A percentile compares a stretch with the other conserved stretches of the same genome.
Evolutionary conservation across 192 early-diverging fungal species (phyloP).

Genomic region (Linnemannia hyalina): DNA sequence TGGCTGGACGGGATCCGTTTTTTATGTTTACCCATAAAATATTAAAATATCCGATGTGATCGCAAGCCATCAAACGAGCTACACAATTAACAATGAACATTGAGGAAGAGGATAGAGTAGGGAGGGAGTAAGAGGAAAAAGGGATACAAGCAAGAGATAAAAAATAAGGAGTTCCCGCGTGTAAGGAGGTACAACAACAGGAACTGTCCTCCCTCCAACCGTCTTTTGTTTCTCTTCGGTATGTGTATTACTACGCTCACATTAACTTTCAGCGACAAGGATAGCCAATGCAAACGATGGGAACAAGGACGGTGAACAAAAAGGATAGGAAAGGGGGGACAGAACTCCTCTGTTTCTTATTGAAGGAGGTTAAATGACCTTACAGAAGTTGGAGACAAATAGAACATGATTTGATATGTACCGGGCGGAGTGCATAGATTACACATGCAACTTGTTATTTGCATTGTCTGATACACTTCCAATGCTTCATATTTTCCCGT

Average conservation of each 20-base stretch:
- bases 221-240: background rate
- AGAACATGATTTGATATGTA: background rate
- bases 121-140: constrained; percentile 8
- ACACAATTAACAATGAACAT: background rate
- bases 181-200: background rate
- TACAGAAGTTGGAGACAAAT: background rate
- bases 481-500: background rate
- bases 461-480: background rate
- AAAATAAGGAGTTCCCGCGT: constrained; percentile 6
- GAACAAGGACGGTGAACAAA: background rate
- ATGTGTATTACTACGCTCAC: no score
- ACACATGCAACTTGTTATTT: background rate
- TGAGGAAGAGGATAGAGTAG: background rate
- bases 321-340: background rate
- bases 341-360: background rate
- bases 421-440: background rate
- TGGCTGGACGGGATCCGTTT: no score
- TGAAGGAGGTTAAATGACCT: background rate
- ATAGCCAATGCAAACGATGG: background rate
- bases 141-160: background rate
- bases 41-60: no score
- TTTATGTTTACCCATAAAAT: no score
- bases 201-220: background rate
- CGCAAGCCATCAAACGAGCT: no score
- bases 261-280: background rate